A percentile compares a stretch with the other conserved stretches of the same genome.
Conservation (phyloP, 2,329 filamentous ascomycete species). For the Aspergillus quadricinctus region DNA sequence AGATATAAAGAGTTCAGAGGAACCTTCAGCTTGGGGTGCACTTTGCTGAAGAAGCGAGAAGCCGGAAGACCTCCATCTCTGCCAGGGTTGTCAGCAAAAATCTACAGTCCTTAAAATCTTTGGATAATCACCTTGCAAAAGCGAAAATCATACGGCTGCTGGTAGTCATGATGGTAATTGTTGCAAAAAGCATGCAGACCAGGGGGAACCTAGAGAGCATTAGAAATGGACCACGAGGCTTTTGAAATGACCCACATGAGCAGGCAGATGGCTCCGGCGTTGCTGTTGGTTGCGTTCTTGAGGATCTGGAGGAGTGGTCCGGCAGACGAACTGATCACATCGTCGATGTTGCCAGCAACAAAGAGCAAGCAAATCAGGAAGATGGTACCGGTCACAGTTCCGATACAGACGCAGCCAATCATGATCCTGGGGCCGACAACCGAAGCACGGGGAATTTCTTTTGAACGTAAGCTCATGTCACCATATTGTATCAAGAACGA, state of each 20-base stretch:
- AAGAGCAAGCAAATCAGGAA: conserved; percentile 63
- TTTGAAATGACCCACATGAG: conserved; percentile 46
- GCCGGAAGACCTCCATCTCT: conserved; percentile 64
- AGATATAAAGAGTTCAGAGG: conserved; percentile 64
- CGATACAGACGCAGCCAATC: conserved; percentile 61
- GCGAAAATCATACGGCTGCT: conserved; percentile 34
- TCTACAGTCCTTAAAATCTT: too few relatives aligned
- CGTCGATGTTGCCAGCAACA: conserved; percentile 54
- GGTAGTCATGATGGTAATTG: conserved; percentile 32
- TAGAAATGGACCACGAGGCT: neutral
- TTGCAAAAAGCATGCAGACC: conserved; percentile 29
- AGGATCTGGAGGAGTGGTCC: conserved; percentile 61
- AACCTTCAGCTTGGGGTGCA: conserved; percentile 58
- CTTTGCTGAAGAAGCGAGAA: conserved; percentile 55
- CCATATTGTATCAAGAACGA: neutral
- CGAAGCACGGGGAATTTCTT: conserved; percentile 43
- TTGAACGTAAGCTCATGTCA: conserved; percentile 3
- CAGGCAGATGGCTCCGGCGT: conserved; percentile 59
- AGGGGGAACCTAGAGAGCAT: conserved; percentile 22
- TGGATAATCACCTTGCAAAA: conserved; percentile 25
- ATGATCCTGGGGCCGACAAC: conserved; percentile 62
- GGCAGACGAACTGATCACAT: conserved; percentile 52
- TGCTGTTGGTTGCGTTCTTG: conserved; percentile 57
- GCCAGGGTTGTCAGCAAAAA: conserved; percentile 4
- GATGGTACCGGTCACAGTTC: conserved; percentile 58